These are phyloP conservation scores for Cinnamomum micranthum DNA, from an alignment of 164 flowering plant genomes.

Conservation along the genomic window DNA sequence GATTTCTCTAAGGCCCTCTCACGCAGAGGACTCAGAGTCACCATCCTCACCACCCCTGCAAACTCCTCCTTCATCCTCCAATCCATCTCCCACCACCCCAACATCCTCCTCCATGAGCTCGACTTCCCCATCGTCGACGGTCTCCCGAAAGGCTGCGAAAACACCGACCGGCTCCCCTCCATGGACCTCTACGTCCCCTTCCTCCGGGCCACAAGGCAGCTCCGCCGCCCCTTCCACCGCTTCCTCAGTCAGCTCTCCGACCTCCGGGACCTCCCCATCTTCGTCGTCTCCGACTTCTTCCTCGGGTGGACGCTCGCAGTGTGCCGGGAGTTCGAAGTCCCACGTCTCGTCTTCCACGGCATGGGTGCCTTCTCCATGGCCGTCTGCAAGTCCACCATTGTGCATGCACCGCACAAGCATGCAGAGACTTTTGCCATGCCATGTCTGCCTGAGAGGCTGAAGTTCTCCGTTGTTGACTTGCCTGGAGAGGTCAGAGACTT, in stretches of 20 bases:
- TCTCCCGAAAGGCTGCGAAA: slow-evolving; percentile 29
- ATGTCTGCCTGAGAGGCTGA: slow-evolving; percentile 7
- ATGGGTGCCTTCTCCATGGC: slow-evolving; percentile 36
- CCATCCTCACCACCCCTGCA: slow-evolving; percentile 36
- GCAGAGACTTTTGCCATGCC: slow-evolving; percentile 11
- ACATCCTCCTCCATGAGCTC: slow-evolving; percentile 16
- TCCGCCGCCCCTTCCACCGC: slow-evolving; percentile 21
- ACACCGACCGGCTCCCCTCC: slow-evolving; percentile 31
- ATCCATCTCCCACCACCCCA: slow-evolving; percentile 2
- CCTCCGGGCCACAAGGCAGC: slow-evolving; percentile 15
- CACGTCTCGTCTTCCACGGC: slow-evolving; percentile 35
- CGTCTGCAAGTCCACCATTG: slow-evolving; percentile 1
- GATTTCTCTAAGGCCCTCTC: slow-evolving; percentile 30
- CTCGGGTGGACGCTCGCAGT: slow-evolving; percentile 28
- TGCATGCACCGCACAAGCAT: slow-evolving; percentile 3
- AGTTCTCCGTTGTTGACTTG: slow-evolving; percentile 14
- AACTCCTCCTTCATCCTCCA: slow-evolving; percentile 19
- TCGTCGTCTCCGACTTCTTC: slow-evolving; percentile 39
- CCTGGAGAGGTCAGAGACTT: neutral
- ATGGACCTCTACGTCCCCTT: slow-evolving; percentile 17
- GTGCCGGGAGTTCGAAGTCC: slow-evolving; percentile 24
- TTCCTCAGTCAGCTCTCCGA: slow-evolving; percentile 17
- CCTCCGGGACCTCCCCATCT: slow-evolving; percentile 19
- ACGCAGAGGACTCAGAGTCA: slow-evolving; percentile 15
- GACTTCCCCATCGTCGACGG: slow-evolving; percentile 25